Percentiles rank a stretch among this genome's conserved stretches.
Conservation (phyloP, 2,329 filamentous ascomycete species). For the Clathrospora elynae region DNA sequence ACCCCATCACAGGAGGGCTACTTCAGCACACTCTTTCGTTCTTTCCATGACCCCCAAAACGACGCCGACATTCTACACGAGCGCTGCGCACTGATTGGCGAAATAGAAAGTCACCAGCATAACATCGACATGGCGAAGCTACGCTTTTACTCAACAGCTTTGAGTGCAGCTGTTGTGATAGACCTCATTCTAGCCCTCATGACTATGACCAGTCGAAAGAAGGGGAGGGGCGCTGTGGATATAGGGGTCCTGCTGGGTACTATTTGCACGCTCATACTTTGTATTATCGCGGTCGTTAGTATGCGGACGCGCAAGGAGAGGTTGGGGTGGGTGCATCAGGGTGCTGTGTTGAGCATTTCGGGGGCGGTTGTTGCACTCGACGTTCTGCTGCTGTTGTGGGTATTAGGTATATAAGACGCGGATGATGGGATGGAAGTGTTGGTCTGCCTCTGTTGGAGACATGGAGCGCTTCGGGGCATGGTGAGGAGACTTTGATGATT, state of each 20-base stretch:
- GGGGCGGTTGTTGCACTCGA: conserved; percentile 36
- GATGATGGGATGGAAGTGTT: no score
- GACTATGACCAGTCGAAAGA: conserved; percentile 69
- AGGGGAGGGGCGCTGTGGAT: conserved; percentile 72
- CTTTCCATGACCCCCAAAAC: conserved; percentile 30
- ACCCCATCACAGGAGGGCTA: conserved; percentile 27
- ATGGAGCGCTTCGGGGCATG: no score
- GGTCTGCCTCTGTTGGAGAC: no score
- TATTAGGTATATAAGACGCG: conserved; percentile 28
- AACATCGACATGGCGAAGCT: conserved; percentile 45
- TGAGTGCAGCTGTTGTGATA: conserved; percentile 65
- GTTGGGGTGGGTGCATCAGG: conserved; percentile 42
- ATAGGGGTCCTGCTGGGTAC: conserved; percentile 72
- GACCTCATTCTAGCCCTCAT: conserved; percentile 69
- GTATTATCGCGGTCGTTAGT: conserved; percentile 37
- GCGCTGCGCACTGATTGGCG: conserved; percentile 55
- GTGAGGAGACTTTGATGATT: no score
- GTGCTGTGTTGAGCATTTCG: conserved; percentile 32
- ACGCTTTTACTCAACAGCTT: conserved; percentile 55
- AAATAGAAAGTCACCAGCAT: conserved; percentile 38
- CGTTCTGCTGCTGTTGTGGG: conserved; percentile 40
- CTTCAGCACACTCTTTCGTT: conserved; percentile 41
- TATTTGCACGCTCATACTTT: conserved; percentile 62
- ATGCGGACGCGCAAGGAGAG: conserved; percentile 40
- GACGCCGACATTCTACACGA: conserved; percentile 54